These are phyloP conservation scores for Alloteropsis semialata DNA, from an alignment of 176 grass and related monocot species.

Conservation along the genomic window DNA sequence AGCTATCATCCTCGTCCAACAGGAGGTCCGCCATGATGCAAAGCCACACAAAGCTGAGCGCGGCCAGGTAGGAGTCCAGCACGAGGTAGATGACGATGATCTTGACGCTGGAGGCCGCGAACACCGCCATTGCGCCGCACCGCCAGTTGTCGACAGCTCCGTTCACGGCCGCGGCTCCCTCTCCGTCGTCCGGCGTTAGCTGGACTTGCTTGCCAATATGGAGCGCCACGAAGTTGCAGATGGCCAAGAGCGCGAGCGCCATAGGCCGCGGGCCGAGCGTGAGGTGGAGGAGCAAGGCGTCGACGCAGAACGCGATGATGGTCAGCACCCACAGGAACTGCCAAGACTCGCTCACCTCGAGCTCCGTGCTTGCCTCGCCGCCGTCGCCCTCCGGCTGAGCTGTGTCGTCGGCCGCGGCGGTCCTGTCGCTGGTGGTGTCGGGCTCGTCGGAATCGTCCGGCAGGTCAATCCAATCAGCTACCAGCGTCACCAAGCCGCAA, in stretches of 20 bases:
- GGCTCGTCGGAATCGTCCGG: background rate
- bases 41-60: background rate
- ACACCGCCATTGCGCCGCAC: background rate
- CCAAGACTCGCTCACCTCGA: background rate
- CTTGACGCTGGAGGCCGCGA: slow-evolving; percentile 20
- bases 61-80: background rate
- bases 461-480: background rate
- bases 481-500: background rate
- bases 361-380: background rate
- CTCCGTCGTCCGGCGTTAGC: background rate
- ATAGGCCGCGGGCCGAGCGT: background rate
- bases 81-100: background rate
- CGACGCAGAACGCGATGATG: background rate
- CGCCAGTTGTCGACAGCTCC: background rate
- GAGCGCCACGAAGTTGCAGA: background rate
- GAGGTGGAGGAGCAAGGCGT: background rate
- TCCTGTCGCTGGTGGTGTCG: background rate
- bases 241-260: background rate
- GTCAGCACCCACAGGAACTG: background rate
- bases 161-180: background rate
- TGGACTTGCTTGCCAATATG: background rate
- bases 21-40: background rate
- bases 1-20: background rate
- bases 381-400: background rate
- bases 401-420: background rate